phyloP scores from a whole-genome alignment of 805 yeast species.

The Metschnikowia peoriensis region DNA sequence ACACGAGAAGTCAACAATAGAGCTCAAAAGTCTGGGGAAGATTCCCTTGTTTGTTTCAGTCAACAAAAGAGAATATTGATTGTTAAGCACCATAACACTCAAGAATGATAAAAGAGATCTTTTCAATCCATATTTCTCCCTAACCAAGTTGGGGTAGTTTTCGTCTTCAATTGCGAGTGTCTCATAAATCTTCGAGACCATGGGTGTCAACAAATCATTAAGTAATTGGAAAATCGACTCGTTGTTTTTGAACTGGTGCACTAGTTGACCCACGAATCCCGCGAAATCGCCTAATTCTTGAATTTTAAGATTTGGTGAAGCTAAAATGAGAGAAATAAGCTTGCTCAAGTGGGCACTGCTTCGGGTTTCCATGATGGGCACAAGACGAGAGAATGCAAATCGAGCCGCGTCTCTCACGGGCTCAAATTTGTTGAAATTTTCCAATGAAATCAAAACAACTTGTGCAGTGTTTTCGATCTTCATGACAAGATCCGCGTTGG shows the following conservation, averaged over 20 bases:
- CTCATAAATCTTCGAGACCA: slow-evolving; percentile 60
- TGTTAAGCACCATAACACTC: slow-evolving; percentile 70
- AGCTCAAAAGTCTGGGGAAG: slow-evolving; percentile 60
- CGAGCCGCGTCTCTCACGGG: slow-evolving; percentile 81
- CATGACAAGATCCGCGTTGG: slow-evolving; percentile 38
- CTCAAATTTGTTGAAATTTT: slow-evolving; percentile 64
- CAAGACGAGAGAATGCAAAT: slow-evolving; percentile 82
- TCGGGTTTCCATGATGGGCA: slow-evolving; percentile 61
- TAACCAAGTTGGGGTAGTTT: slow-evolving; percentile 55
- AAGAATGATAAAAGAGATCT: slow-evolving; percentile 69
- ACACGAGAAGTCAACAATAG: slow-evolving; percentile 63
- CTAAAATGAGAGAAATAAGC: slow-evolving; percentile 61
- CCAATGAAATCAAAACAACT: slow-evolving; percentile 80
- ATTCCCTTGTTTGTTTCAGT: slow-evolving; percentile 61
- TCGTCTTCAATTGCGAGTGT: slow-evolving; percentile 41
- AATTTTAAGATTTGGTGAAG: slow-evolving; percentile 52
- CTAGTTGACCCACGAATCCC: slow-evolving; percentile 83
- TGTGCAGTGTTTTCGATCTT: slow-evolving; percentile 67
- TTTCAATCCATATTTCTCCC: slow-evolving; percentile 66
- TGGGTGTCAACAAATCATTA: slow-evolving; percentile 71
- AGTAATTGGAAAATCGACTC: slow-evolving; percentile 69
- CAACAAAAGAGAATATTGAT: slow-evolving; percentile 73
- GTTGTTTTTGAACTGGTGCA: slow-evolving; percentile 70
- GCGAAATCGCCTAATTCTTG: slow-evolving; percentile 77
- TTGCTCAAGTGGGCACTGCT: slow-evolving; percentile 56